Evolutionary conservation across 1,284 basidiomycete genomes (phyloP), one percentile per base, ranked within the genome.

Genomic region (Mycena sp.): DNA sequence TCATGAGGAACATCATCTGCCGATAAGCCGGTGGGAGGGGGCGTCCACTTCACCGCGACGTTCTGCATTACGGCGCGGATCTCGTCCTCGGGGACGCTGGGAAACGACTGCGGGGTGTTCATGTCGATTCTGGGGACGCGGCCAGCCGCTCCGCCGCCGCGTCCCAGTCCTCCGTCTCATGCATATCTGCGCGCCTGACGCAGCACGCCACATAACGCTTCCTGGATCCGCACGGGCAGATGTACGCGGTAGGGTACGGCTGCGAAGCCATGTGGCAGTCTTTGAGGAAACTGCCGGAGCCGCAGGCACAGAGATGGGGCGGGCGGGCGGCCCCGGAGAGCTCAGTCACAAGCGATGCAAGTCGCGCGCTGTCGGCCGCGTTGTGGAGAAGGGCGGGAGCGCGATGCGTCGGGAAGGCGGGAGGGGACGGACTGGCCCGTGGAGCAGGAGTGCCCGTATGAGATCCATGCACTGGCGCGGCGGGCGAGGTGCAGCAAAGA

Each of bases 401-500:
- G n/a, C n/a, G n/a, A n/a, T n/a, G n/a, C n/a, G n/a, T 29, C 6
- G 54, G 54, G 25, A 4, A 12, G 40, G 19, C 7, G 25, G n/a
- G 11, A 19, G 14, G 30, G 6, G 55, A 26, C n/a, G n/a, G n/a
- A n/a, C n/a, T n/a, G n/a, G n/a, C n/a, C n/a, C n/a, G n/a, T n/a
- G n/a, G n/a, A n/a, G n/a, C n/a, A n/a, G n/a, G n/a, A n/a, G n/a
- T n/a, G n/a, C n/a, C n/a, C n/a, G n/a, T n/a, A n/a, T n/a, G n/a
- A n/a, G n/a, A n/a, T n/a, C 55, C 46, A 50, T 12, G 28, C n/a
- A 11, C 26, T 38, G 17, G n/a, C 23, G 12, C 49, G 12, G 19
- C 46, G 43, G 2, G 56, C 56, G 25, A 58, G 56, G 5, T 11
- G 28, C 4, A 58, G 56, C 41, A 50, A 46, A 9, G 46, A 50